phyloP scores from a whole-genome alignment of 305 asterid species.

The Striga hermonthica region DNA sequence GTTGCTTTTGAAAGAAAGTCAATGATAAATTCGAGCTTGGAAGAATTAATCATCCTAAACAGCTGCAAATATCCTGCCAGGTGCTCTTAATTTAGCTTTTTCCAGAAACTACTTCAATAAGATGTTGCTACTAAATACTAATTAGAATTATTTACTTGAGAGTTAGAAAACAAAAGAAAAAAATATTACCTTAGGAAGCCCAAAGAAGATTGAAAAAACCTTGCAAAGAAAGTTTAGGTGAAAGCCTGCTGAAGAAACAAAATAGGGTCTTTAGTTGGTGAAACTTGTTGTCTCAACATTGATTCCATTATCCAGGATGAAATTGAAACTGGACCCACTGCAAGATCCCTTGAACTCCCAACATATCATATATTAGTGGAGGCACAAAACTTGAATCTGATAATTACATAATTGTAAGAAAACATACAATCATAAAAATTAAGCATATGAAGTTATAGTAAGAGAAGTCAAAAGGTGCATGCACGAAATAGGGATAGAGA shows the following conservation, averaged over 20 bases:
- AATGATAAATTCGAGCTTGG: slow-evolving; percentile 79
- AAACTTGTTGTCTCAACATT: slow-evolving; percentile 71
- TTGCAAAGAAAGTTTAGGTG: slow-evolving; percentile 82
- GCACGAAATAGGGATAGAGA: not conserved
- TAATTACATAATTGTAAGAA: not conserved
- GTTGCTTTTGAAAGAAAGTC: slow-evolving; percentile 90
- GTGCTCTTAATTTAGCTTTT: slow-evolving; percentile 21
- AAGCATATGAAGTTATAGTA: not conserved
- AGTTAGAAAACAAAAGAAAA: not conserved
- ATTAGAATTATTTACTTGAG: not conserved
- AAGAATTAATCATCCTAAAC: too few relatives aligned
- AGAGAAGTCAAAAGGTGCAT: not conserved
- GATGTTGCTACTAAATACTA: not conserved
- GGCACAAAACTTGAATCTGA: slow-evolving; percentile 96
- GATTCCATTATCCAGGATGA: slow-evolving; percentile 81
- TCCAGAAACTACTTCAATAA: too few relatives aligned
- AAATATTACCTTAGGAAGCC: slow-evolving; percentile 61
- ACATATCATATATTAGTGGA: slow-evolving; percentile 74
- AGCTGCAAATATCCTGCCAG: slow-evolving; percentile 12
- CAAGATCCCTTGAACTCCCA: slow-evolving; percentile 92
- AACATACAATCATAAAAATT: not conserved
- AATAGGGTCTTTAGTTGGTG: slow-evolving; percentile 54
- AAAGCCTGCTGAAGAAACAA: slow-evolving; percentile 82
- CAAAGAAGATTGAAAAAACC: slow-evolving; percentile 74
- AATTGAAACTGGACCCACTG: slow-evolving; percentile 90